phyloP scores from a whole-genome alignment of 2,329 filamentous ascomycete species.

The Podosphaera fusca region DNA sequence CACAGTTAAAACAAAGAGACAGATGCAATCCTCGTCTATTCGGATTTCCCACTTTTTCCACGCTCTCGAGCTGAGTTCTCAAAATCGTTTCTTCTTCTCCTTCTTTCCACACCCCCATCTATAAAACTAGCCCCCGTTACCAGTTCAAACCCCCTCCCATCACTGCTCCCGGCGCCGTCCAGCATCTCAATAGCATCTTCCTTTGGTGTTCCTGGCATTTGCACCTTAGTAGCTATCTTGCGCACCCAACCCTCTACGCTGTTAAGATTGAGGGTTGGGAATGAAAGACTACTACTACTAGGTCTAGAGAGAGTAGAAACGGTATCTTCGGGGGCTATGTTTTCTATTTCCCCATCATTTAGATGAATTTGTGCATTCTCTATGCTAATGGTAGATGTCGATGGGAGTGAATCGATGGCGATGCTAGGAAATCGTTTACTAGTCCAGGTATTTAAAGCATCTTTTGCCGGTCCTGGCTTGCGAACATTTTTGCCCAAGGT shows the following conservation, averaged over 20 bases:
- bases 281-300: conserved; percentile 19
- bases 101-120: neutral
- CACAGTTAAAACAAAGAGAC: neutral
- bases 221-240: conserved; percentile 46
- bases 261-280: conserved; percentile 34
- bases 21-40: neutral
- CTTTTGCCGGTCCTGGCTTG: conserved; percentile 59
- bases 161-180: conserved; percentile 34
- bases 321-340: conserved; percentile 21
- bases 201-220: conserved; percentile 23
- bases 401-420: conserved; percentile 42
- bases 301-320: neutral
- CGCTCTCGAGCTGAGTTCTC: neutral
- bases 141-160: conserved; percentile 20
- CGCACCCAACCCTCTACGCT: conserved; percentile 80
- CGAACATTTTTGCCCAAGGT: conserved; percentile 50
- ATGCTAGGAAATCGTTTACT: conserved; percentile 64
- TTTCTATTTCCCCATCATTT: conserved; percentile 15
- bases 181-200: conserved; percentile 38
- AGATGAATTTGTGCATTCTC: conserved; percentile 35
- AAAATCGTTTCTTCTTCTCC: neutral
- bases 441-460: conserved; percentile 65
- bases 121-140: neutral
- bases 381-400: conserved; percentile 39
- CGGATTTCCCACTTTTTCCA: neutral